Evolutionary conservation across 176 grass and related monocot genomes (phyloP), one percentile per base, ranked within the genome.

Genomic region (Pontederia crassipes): DNA sequence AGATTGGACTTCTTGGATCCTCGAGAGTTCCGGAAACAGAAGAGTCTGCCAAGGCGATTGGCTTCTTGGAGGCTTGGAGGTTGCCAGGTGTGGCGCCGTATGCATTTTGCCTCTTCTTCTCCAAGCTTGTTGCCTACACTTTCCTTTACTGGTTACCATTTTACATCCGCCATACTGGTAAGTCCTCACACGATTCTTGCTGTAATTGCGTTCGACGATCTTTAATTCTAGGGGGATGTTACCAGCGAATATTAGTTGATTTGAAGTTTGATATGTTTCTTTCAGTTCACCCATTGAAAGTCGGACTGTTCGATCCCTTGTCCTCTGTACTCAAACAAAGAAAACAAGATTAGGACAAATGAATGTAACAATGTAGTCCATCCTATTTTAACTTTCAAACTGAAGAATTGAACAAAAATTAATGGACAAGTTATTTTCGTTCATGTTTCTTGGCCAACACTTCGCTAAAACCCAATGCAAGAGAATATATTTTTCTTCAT

Each of bases 91-190:
- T 97, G 11, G 81, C 73, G 0, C 71, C 78, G 0, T 97, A 80
- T 82, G 84, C 92, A 4, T 91, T 86, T 64, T 97, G 92, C 79
- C 87, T 97, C 60, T 97, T 97, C 81, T 97, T 97, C 71, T 91
- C 92, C 55, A 97, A 97, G 76, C 81, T 97, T 59, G 92, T 97
- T 27, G 92, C 87, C 16, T 91, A 88, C 65, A 97, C 92, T 8
- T 91, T 97, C 75, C 81, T 97, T 27, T 97, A 91, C 66, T 97
- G 87, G 87, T 77, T 97, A 67, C 87, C 92, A 8, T 91, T 97
- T 75, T 97, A 97, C 57, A 97, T 97, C 64, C 59, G 79, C n/a
- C 75, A 97, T 16, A 91, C 82, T 59, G 81, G 92, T 96, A 78
- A 10, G 72, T 52, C 8, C 17, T 9, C 7, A 27, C 45, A 58